Conservation (phyloP, 192 early-diverging fungal genomes). For the Allomyces arbusculus region DNA sequence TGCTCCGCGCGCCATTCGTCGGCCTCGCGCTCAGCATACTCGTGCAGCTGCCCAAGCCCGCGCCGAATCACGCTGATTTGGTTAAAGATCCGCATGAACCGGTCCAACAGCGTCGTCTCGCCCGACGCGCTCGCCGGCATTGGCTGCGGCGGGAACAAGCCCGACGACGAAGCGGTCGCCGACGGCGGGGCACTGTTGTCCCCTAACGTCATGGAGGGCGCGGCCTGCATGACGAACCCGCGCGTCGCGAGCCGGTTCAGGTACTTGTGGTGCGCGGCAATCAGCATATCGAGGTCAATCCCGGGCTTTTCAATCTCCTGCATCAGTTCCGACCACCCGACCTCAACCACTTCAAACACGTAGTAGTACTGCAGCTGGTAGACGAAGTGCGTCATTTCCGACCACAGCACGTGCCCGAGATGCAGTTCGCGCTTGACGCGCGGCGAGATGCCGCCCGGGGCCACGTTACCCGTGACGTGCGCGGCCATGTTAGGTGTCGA, state of each 20-base stretch:
- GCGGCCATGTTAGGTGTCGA: no score
- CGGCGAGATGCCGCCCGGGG: no score
- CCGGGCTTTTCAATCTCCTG: slow-evolving; percentile 28
- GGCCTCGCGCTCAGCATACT: slow-evolving; percentile 7
- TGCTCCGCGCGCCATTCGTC: no score
- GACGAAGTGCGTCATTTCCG: slow-evolving; percentile 86
- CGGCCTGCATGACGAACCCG: slow-evolving; percentile 27
- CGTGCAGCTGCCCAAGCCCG: slow-evolving; percentile 23
- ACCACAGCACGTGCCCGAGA: slow-evolving; percentile 39
- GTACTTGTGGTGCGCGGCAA: slow-evolving; percentile 58
- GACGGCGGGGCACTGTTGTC: not conserved
- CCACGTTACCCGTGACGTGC: no score
- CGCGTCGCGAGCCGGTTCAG: slow-evolving; percentile 42
- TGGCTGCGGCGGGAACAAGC: not conserved
- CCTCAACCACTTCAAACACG: slow-evolving; percentile 78
- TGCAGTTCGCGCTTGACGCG: slow-evolving; percentile 31
- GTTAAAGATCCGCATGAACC: slow-evolving; percentile 36
- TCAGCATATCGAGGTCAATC: slow-evolving; percentile 59
- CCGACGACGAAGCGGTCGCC: not conserved
- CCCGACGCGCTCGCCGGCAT: slow-evolving; percentile 1
- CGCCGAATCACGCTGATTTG: slow-evolving; percentile 34
- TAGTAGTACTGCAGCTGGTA: slow-evolving; percentile 86
- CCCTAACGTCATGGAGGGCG: slow-evolving; percentile 17
- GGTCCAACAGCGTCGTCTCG: slow-evolving; percentile 14
- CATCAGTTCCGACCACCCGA: slow-evolving; percentile 65